Evolutionary conservation across 192 early-diverging fungal species (phyloP), one percentile per base, ranked within the genome.

Genomic region (Spinellus fusiger): DNA sequence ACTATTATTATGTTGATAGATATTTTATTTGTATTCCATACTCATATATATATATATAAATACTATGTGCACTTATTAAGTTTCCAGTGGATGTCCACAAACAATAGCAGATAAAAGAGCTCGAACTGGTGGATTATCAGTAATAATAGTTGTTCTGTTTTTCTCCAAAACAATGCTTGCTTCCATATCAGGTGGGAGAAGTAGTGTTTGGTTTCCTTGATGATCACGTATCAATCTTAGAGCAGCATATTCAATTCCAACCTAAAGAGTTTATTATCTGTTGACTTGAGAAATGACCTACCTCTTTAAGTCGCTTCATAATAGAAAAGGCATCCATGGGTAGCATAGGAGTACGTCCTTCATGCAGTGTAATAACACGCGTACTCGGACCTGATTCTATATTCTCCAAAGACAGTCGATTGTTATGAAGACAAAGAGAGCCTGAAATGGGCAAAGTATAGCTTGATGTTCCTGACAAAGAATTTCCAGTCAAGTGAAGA

Each of bases 391-490:
- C 40, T 44, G 40, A 44, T n/a, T 44, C 10, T 18, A 44, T 44
- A 18, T 44, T 18, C 18, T 18, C 40, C 20, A 66, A 5, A 18
- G 54, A 49, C 13, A 59, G 44, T 10, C 25, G 50, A 33, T 66
- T 66, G 28, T 66, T 59, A 27, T 66, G 49, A 59, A 59, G 49
- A 13, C 29, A 53, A 10, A 66, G 27, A 6, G 49, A 40, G 0
- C 64, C 64, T 10, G 44, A 50, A 18, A 66, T 59, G 13, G 64
- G 64, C 56, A 44, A 29, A 59, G 1, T 32, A n/a, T 27, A 48
- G 28, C 20, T 49, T 34, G 22, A 33, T 16, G 16, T 22, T n/a
- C 5, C 34, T 33, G 22, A 35, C 51, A 18, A 12, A 12, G 13
- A 18, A 1, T 12, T 12, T 10, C 13, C 33, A 37, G 20, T 26